Evolutionary conservation across 148 eudicot genomes (phyloP).

Genomic region (Rhododendron ovatum): DNA sequence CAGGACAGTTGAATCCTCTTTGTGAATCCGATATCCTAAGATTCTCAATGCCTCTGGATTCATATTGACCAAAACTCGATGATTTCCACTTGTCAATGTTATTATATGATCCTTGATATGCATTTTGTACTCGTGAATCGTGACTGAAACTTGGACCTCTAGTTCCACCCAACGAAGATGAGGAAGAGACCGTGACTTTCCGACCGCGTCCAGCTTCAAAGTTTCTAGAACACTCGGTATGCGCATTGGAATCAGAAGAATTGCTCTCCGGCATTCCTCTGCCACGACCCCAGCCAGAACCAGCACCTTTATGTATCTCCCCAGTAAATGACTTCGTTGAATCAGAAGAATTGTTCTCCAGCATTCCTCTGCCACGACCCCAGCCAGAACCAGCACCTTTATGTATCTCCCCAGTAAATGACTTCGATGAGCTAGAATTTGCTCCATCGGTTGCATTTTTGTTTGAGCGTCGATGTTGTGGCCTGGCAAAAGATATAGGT

Average conservation of each 20-base stretch:
- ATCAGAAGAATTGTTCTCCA: background rate
- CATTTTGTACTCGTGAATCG: background rate
- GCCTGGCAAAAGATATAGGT: background rate
- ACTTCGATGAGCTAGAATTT: background rate
- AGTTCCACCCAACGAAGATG: background rate
- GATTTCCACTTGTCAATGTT: background rate
- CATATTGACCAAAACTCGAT: background rate
- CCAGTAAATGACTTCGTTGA: background rate
- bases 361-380: background rate
- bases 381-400: background rate
- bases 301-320: background rate
- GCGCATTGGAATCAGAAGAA: background rate
- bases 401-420: background rate
- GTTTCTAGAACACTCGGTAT: background rate
- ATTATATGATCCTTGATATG: background rate
- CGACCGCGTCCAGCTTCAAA: background rate
- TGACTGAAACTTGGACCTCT: background rate
- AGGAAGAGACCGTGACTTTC: background rate
- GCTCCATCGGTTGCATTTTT: background rate
- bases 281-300: background rate
- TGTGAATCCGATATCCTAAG: background rate
- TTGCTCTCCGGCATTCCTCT: background rate
- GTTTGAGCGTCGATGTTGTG: background rate
- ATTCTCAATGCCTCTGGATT: background rate
- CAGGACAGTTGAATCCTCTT: background rate